Base-by-base conservation (phyloP, 441 rosid species). In the Pelargonium fulgidum region DNA sequence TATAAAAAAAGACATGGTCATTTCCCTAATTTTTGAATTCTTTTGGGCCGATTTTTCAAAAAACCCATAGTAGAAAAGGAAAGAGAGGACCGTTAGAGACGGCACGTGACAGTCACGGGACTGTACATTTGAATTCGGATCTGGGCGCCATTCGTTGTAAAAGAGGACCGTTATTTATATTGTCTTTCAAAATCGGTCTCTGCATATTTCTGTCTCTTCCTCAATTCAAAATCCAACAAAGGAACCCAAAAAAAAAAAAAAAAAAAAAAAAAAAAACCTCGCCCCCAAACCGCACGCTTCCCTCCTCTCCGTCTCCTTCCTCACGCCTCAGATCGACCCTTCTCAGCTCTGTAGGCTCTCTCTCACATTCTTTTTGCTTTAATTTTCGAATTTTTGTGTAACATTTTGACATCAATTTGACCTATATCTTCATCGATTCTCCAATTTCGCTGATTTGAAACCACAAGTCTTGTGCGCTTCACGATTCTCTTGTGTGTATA, bases 91-190 rank as follows among this genome's bases (percentile, higher is more conserved):
- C 68, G 50, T 65, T 59, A 0, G 68, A 41, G 8, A 17, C 2
- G 26, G 68, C 54, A 56, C 64, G 64, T 59, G 64, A 59, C 9
- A 24, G 64, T 59, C 64, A 59, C 64, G 62, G 36, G 64, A 59
- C 64, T 9, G 13, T 4, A 59, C 33, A 59, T 59, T 59, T 59
- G 64, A 59, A 59, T 20, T 59, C 64, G 64, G 64, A 59, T 11
- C 64, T 59, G 64, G 24, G 64, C 64, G 64, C 64, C 33, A 20
- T 59, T n/a, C n/a, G n/a, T n/a, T n/a, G n/a, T n/a, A n/a, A n/a
- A n/a, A n/a, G n/a, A n/a, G n/a, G n/a, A n/a, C n/a, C n/a, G n/a
- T n/a, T 59, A 20, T 59, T 59, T 59, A 59, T 59, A 20, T 59
- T 20, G 12, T 10, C 36, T 9, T 59, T 59, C 33, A 59, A 45